Evolutionary conservation across 306 rosid genomes (phyloP), one percentile per base, ranked within the genome.

Genomic region (Betula pendula): DNA sequence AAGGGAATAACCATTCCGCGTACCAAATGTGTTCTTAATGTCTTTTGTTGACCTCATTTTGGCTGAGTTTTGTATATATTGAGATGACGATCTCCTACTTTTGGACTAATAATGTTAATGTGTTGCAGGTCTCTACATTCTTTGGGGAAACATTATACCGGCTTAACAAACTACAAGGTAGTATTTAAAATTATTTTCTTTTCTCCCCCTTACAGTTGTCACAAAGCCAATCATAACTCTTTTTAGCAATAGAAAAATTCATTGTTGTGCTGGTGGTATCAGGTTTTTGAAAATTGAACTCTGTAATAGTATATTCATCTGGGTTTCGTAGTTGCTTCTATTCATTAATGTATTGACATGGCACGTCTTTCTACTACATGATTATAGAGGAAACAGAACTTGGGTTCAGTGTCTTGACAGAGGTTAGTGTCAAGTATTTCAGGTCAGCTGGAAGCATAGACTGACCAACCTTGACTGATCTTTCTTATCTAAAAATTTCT

Each of bases 61-160:
- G 1, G 20, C 55, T 60, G 24, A 42, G 22, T 45, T 43, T 47
- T 4, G 48, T 22, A 45, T 24, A 59, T 29, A 24, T 29, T 55
- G 53, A 40, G 72, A 25, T 45, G 13, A 51, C 50, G 20, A 53
- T 71, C 29, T 47, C 62, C 45, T 20, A 35, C 73, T 20, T 58
- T 4, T 53, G 60, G 52, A 51, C 63, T 75, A 66, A 78, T 56
- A 45, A 38, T 55, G 75, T 71, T 63, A 31, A 51, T 79, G 59
- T 68, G 75, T 58, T 78, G 84, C 86, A 86, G 90, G 87, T 82
- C 55, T 72, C 83, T 40, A 48, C 71, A 84, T 80, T 78, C 77
- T 69, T 82, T 59, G 77, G 80, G 62, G 81, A 65, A 13, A 77
- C 68, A 75, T 71, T 88, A 83, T 51, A 83, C 81, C 35, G 74